These are phyloP conservation scores for Diaporthe vaccinii DNA, from an alignment of 2,329 filamentous ascomycete genomes.

Conservation along the genomic window DNA sequence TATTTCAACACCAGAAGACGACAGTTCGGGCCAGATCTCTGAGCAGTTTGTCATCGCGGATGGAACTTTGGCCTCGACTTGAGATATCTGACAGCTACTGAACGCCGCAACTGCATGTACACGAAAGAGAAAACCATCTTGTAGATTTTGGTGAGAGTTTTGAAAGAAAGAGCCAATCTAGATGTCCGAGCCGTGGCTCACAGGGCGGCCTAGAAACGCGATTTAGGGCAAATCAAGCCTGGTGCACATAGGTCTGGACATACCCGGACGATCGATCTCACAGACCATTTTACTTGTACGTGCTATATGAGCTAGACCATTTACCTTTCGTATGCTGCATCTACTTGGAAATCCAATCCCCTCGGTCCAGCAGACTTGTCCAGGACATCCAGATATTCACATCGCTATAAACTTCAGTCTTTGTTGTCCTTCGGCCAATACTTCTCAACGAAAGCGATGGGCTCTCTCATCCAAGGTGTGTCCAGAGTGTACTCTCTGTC, in stretches of 20 bases:
- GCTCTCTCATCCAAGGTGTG: constrained; percentile 1
- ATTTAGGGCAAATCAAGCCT: neutral
- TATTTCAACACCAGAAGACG: too few relatives aligned
- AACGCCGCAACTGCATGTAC: too few relatives aligned
- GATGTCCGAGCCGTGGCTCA: neutral
- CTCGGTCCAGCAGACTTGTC: neutral
- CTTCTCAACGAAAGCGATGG: neutral
- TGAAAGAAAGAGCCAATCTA: neutral
- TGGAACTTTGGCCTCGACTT: too few relatives aligned
- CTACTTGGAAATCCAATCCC: neutral
- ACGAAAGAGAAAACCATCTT: too few relatives aligned
- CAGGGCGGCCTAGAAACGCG: neutral
- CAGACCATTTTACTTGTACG: neutral
- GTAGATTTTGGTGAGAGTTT: neutral
- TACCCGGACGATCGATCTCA: neutral
- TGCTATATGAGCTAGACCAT: neutral
- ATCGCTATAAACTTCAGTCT: neutral
- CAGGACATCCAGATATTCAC: neutral
- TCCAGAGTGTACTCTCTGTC: constrained; percentile 34
- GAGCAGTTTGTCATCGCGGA: too few relatives aligned
- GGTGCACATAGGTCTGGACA: neutral
- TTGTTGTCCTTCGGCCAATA: neutral
- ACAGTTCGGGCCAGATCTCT: too few relatives aligned
- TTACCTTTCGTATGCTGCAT: neutral
- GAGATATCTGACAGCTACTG: too few relatives aligned